Base-by-base conservation (phyloP, 169 alveolate genomes). In the Pseudocohnilembus persalinus region DNA sequence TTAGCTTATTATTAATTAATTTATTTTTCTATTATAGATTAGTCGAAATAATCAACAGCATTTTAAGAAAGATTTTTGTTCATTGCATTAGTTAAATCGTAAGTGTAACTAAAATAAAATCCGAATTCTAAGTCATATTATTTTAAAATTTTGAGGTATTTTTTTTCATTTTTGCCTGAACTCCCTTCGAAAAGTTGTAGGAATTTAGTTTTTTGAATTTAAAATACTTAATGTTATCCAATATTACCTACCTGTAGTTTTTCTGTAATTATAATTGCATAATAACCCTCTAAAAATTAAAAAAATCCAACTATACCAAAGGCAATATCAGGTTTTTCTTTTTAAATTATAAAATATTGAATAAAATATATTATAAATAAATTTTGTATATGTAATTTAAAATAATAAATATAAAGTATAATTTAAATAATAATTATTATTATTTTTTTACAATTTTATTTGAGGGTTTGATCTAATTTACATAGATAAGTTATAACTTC, bases 251-350 rank as follows among this genome's bases (percentile, higher is more conserved):
- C 88, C 64, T 84, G 75, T 82, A 88, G 85, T 32, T 34, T 81
- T 29, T 89, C 84, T 32, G 91, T 89, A 15, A 91, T 88, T 25
- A 90, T 83, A 30, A 93, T 85, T 24, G 89, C 77, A 72, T 93
- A 93, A 79, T 93, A 93, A n/a, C 96, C 96, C 77, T 89, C 88
- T 1, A 89, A 81, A 35, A 93, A 93, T 82, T 85, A 88, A 16
- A 90, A 82, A 31, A 93, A 93, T 0, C 96, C 96, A 6, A 93
- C 72, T 0, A 93, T 83, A 32, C 93, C 96, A 4, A 11, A 11
- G 4, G 68, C 68, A 11, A 11, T 20, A 49, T 20, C 4, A 11
- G 20, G 26, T 49, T 11, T 11, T 49, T 49, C 68, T 49, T 4
- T 49, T 11, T 49, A 49, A 11, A 49, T 49, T 4, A 11, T 49